These are phyloP conservation scores for Symbiotaphrina buchneri DNA, from an alignment of 495 filamentous ascomycete species.

Conservation along the genomic window DNA sequence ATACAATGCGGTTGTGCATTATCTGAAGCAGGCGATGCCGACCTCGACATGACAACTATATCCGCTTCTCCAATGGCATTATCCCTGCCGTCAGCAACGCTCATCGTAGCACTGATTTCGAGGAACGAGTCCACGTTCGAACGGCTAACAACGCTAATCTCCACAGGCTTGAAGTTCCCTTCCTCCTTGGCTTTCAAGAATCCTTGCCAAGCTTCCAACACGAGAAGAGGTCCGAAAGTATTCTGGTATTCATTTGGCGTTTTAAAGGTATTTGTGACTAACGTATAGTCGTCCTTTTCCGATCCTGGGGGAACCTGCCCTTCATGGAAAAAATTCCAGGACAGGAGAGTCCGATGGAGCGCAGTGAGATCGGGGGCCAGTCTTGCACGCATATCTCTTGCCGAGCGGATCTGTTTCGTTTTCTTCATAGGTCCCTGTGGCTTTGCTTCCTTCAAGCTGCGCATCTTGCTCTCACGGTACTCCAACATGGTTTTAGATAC, in stretches of 20 bases:
- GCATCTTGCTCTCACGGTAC: conserved; percentile 29
- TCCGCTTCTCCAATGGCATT: conserved; percentile 62
- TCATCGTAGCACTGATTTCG: conserved; percentile 68
- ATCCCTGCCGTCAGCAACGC: conserved; percentile 43
- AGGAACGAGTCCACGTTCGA: conserved; percentile 81
- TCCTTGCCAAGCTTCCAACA: conserved; percentile 88
- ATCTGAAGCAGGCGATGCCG: conserved; percentile 36
- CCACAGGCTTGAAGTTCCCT: conserved; percentile 48
- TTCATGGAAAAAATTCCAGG: conserved; percentile 81
- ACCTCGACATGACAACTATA: conserved; percentile 63
- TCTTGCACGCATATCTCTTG: conserved; percentile 83
- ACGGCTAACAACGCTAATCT: conserved; percentile 65
- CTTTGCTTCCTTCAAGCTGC: conserved; percentile 22
- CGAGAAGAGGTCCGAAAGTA: conserved; percentile 75
- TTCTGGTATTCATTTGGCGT: conserved; percentile 60
- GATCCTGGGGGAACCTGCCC: conserved; percentile 61
- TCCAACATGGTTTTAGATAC: conserved; percentile 21
- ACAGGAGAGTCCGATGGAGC: conserved; percentile 64
- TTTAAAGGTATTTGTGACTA: conserved; percentile 53
- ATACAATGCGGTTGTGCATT: conserved; percentile 53
- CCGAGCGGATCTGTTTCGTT: conserved; percentile 45
- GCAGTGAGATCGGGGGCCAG: conserved; percentile 71
- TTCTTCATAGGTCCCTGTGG: conserved; percentile 57
- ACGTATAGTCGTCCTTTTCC: conserved; percentile 41
- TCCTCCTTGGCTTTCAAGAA: conserved; percentile 84